Evolutionary conservation across 2,329 filamentous ascomycete genomes (phyloP).

Genomic region (Diaporthe nobilis): DNA sequence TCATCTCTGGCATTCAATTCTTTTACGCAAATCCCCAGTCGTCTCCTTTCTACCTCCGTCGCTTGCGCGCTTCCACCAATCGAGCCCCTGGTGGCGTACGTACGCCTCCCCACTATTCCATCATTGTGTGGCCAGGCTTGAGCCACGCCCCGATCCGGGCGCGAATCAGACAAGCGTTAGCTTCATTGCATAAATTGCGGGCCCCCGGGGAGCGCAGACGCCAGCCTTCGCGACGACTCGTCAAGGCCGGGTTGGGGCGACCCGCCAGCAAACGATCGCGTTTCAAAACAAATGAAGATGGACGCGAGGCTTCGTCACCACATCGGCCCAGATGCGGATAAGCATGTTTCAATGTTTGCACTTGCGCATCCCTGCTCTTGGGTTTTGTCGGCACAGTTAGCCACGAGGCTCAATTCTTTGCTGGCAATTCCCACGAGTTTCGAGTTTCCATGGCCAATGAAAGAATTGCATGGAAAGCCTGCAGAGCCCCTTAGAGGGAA

Average conservation of each 20-base stretch:
- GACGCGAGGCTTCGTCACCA: conserved; percentile 34
- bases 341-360: conserved; percentile 8
- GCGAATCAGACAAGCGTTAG: conserved; percentile 13
- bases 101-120: conserved; percentile 29
- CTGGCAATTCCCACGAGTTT: background rate
- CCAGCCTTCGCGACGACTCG: conserved; percentile 3
- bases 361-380: background rate
- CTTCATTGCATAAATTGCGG: conserved; percentile 18
- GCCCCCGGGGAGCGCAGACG: background rate
- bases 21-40: conserved; percentile 1
- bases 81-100: conserved; percentile 19
- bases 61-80: conserved; percentile 17
- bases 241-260: conserved; percentile 3
- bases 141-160: conserved; percentile 15
- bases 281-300: conserved; percentile 41
- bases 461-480: background rate
- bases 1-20: conserved; percentile 5
- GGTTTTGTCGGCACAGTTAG: background rate
- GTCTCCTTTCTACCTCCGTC: conserved; percentile 19
- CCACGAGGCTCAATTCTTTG: background rate
- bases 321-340: background rate
- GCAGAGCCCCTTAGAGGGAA: background rate
- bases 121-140: conserved; percentile 2
- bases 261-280: conserved; percentile 14
- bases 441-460: background rate